Evolutionary conservation across 306 rosid species (phyloP).

Genomic region (Carpinus fangiana): DNA sequence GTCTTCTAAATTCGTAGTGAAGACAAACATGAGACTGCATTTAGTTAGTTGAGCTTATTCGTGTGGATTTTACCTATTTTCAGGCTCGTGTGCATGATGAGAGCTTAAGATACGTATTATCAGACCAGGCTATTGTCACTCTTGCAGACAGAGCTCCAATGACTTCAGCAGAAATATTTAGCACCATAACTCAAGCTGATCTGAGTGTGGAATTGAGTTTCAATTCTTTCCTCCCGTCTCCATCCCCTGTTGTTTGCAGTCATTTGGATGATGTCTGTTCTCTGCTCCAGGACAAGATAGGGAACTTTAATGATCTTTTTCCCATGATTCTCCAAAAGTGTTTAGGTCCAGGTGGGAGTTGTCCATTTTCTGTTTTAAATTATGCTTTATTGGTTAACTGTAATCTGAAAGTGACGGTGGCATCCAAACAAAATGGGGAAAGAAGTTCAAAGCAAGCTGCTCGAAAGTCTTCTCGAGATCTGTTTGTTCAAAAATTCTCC

Average conservation of each 20-base stretch:
- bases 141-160: conserved; percentile 60
- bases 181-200: conserved; percentile 60
- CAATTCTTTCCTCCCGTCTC: conserved; percentile 48
- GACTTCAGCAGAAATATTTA: conserved; percentile 43
- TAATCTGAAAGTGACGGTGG: conserved; percentile 47
- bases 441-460: conserved; percentile 52
- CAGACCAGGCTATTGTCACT: conserved; percentile 82
- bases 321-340: conserved; percentile 71
- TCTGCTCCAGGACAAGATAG: conserved; percentile 57
- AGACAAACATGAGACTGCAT: conserved; percentile 14
- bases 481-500: conserved; percentile 86
- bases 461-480: conserved; percentile 76
- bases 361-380: conserved; percentile 74
- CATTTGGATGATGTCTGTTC: conserved; percentile 62
- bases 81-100: conserved; percentile 98
- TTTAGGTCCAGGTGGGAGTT: conserved; percentile 77
- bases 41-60: conserved; percentile 24
- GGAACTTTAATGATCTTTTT: conserved; percentile 49
- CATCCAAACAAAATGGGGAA: conserved; percentile 44
- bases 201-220: conserved; percentile 48
- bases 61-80: conserved; percentile 33
- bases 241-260: conserved; percentile 73
- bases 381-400: conserved; percentile 65
- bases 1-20: conserved; percentile 5
- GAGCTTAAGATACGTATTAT: conserved; percentile 76